Conservation (phyloP, 2,329 filamentous ascomycete genomes). For the Calonectria montana region DNA sequence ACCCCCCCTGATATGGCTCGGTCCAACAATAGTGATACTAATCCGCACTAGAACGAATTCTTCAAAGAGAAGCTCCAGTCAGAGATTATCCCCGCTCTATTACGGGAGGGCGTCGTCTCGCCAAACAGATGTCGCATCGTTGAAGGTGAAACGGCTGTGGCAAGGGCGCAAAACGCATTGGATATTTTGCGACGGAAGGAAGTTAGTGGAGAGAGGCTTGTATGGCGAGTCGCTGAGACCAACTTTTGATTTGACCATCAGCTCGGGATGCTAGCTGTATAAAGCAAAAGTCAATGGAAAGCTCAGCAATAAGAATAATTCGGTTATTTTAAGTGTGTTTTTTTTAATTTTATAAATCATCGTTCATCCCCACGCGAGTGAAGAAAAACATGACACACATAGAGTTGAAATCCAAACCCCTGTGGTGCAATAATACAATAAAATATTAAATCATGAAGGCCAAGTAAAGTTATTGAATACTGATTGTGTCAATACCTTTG, state of each 20-base stretch:
- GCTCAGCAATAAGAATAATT: too few species aligned
- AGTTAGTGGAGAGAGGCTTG: constrained; percentile 55
- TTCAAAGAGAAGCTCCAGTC: constrained; percentile 66
- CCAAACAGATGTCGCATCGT: constrained; percentile 56
- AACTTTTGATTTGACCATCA: neutral
- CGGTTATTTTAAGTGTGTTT: too few species aligned
- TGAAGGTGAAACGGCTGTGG: constrained; percentile 52
- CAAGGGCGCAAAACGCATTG: constrained; percentile 54
- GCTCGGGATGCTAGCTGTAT: too few species aligned
- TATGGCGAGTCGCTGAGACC: constrained; percentile 47
- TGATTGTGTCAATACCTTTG: too few species aligned
- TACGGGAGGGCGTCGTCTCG: constrained; percentile 51
- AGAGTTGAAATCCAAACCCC: too few species aligned
- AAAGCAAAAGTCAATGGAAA: too few species aligned
- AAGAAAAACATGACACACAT: too few species aligned
- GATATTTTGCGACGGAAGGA: constrained; percentile 48
- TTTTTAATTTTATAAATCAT: too few species aligned
- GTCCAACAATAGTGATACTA: neutral
- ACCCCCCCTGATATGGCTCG: neutral
- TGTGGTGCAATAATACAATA: too few species aligned
- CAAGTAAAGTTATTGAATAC: too few species aligned
- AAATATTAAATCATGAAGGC: too few species aligned
- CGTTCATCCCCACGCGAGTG: too few species aligned
- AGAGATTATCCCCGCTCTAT: constrained; percentile 64
- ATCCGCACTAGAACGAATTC: constrained; percentile 59